Conservation (phyloP, 2,329 filamentous ascomycete genomes). For the Verticillium nonalfalfae region DNA sequence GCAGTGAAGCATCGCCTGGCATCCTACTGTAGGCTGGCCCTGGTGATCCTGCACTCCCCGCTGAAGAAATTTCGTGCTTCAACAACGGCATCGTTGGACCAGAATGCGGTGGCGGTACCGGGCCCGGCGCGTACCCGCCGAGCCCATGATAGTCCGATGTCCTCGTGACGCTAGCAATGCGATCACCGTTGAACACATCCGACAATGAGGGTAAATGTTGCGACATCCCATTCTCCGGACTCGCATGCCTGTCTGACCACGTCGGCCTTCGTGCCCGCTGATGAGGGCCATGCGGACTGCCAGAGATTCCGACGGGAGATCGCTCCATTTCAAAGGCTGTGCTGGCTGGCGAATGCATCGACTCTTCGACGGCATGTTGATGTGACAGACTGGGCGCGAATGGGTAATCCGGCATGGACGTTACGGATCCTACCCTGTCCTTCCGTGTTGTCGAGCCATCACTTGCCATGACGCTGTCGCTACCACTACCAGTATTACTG, state of each 20-base stretch:
- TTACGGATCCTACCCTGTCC: conserved; percentile 40
- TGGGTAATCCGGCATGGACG: conserved; percentile 38
- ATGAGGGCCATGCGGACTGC: conserved; percentile 5
- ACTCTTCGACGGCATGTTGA: conserved; percentile 33
- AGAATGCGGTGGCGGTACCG: conserved; percentile 2
- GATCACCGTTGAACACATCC: conserved; percentile 36
- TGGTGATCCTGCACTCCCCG: conserved; percentile 29
- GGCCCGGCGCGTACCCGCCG: background rate
- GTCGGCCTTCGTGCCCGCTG: conserved; percentile 5
- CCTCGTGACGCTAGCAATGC: conserved; percentile 11
- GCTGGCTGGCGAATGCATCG: conserved; percentile 33
- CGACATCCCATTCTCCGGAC: conserved; percentile 15
- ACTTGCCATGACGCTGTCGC: conserved; percentile 39
- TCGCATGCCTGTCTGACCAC: conserved; percentile 5
- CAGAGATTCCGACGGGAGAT: conserved; percentile 1
- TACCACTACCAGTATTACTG: conserved; percentile 37
- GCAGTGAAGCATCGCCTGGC: conserved; percentile 42
- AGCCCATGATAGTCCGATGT: conserved; percentile 7
- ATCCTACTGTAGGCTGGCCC: conserved; percentile 27
- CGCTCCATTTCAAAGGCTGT: conserved; percentile 25
- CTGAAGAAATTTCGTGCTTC: conserved; percentile 38
- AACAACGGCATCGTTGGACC: conserved; percentile 25
- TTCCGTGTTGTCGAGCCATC: conserved; percentile 40
- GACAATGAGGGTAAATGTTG: conserved; percentile 39
- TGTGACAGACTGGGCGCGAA: conserved; percentile 32